These are phyloP conservation scores for Combretum micranthum DNA, from an alignment of 345 rosid genomes.

Conservation along the genomic window DNA sequence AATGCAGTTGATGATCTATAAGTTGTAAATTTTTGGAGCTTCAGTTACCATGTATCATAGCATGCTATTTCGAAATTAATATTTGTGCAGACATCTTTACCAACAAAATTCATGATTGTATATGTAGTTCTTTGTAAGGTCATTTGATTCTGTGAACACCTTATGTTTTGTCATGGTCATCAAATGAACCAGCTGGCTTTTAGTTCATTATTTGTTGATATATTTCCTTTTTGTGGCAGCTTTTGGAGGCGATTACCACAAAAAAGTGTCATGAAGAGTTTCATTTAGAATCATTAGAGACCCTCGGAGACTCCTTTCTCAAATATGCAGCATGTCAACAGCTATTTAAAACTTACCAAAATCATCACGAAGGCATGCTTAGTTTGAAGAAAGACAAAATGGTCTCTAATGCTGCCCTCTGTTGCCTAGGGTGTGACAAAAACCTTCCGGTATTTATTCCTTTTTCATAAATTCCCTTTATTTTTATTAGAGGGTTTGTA, in stretches of 20 bases:
- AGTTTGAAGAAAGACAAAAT: constrained; percentile 56
- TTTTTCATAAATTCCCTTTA: background rate
- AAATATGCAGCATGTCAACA: constrained; percentile 79
- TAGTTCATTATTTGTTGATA: background rate
- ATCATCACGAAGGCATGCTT: constrained; percentile 75
- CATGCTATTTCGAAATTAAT: background rate
- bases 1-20: too few relatives aligned
- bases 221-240: constrained; percentile 22
- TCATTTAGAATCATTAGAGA: constrained; percentile 81
- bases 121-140: too few relatives aligned
- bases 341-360: constrained; percentile 41
- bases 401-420: constrained; percentile 62
- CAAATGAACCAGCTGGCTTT: background rate
- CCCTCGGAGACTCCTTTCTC: constrained; percentile 90
- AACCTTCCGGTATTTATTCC: constrained; percentile 58
- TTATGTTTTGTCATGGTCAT: background rate
- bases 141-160: too few relatives aligned
- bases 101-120: too few relatives aligned
- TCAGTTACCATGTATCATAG: background rate
- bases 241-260: constrained; percentile 85
- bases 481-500: background rate
- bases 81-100: too few relatives aligned
- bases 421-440: constrained; percentile 56
- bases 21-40: too few relatives aligned
- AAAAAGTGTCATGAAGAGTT: constrained; percentile 73